These are phyloP conservation scores for Colletotrichum ledebouriae DNA, from an alignment of 2,329 filamentous ascomycete genomes.

Conservation along the genomic window DNA sequence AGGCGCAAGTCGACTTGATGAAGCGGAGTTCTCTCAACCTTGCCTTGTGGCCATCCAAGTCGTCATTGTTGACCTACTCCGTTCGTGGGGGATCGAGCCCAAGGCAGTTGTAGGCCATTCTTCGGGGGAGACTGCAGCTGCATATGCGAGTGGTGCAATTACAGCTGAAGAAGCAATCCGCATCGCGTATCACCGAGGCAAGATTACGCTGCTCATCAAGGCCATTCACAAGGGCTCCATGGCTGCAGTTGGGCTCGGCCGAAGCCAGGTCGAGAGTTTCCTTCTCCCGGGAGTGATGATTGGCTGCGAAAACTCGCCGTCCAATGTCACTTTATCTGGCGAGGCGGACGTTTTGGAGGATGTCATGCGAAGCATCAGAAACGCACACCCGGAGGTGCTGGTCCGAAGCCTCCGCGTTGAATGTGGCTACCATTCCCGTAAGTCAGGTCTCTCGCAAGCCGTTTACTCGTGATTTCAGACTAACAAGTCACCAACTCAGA, in stretches of 20 bases:
- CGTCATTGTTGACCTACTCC: slow-evolving; percentile 55
- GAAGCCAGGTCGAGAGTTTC: slow-evolving; percentile 41
- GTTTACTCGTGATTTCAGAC: neutral
- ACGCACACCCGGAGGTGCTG: slow-evolving; percentile 55
- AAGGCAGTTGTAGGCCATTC: slow-evolving; percentile 55
- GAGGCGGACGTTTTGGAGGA: slow-evolving; percentile 45
- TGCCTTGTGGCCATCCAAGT: slow-evolving; percentile 64
- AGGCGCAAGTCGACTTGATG: slow-evolving; percentile 17
- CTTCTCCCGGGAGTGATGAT: slow-evolving; percentile 52
- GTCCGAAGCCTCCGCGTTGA: slow-evolving; percentile 63
- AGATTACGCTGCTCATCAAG: slow-evolving; percentile 42
- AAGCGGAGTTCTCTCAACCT: slow-evolving; percentile 60
- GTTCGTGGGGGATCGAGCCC: slow-evolving; percentile 48
- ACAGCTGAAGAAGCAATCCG: slow-evolving; percentile 49
- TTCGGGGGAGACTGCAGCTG: slow-evolving; percentile 57
- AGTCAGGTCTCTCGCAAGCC: neutral
- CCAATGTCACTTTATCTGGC: slow-evolving; percentile 62
- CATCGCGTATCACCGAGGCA: slow-evolving; percentile 54
- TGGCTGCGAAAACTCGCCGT: slow-evolving; percentile 65
- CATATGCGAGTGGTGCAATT: slow-evolving; percentile 52
- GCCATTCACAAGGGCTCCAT: slow-evolving; percentile 58
- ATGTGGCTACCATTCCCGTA: slow-evolving; percentile 65
- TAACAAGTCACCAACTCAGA: slow-evolving; percentile 10
- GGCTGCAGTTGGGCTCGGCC: slow-evolving; percentile 66
- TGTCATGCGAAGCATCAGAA: slow-evolving; percentile 43